phyloP scores from a whole-genome alignment of 345 rosid genomes.

The Salix udensis region DNA sequence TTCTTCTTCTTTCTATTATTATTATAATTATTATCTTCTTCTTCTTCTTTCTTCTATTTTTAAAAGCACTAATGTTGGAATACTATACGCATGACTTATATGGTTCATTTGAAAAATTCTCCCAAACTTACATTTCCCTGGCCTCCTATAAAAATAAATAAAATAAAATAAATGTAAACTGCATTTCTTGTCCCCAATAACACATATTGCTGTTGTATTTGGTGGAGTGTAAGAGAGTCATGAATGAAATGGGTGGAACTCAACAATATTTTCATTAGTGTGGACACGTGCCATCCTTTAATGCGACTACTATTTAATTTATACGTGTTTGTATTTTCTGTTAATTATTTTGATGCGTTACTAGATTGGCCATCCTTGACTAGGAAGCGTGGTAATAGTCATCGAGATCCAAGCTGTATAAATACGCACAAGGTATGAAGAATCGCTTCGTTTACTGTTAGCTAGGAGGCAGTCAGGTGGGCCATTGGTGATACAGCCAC shows the following conservation, averaged over 20 bases:
- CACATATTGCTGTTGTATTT: not conserved
- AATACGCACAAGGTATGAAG: slow-evolving; percentile 6
- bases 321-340: not conserved
- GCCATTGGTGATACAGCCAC: slow-evolving; percentile 8
- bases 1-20: too few species aligned
- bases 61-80: not conserved
- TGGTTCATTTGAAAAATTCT: not conserved
- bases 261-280: too few species aligned
- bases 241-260: not conserved
- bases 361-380: too few species aligned
- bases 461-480: not conserved
- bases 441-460: slow-evolving; percentile 22
- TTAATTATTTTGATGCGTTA: not conserved
- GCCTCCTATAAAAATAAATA: not conserved
- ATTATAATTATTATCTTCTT: too few species aligned
- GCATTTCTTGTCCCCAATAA: not conserved
- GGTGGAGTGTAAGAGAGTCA: not conserved
- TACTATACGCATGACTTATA: not conserved
- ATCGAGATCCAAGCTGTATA: not conserved
- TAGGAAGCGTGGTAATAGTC: not conserved
- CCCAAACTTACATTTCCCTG: not conserved
- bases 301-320: not conserved
- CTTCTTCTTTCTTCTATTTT: too few species aligned
- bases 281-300: not conserved
- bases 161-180: not conserved